A percentile compares a stretch with the other conserved stretches of the same genome.
phyloP scores from a whole-genome alignment of 257 asterid species.

The Solanum boliviense region DNA sequence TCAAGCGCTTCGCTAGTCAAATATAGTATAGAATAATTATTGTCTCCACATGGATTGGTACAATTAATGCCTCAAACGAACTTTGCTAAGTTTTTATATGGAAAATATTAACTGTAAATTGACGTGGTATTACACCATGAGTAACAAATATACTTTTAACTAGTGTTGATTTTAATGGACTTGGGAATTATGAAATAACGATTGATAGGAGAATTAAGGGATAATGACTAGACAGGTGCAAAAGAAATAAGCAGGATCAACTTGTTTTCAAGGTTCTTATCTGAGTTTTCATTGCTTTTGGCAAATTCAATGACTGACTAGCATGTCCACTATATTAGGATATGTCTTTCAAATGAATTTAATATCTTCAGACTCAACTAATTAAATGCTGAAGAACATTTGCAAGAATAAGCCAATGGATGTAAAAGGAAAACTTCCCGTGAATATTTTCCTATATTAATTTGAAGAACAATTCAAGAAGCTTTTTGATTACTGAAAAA shows the following conservation, averaged over 20 bases:
- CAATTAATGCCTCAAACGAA: background rate
- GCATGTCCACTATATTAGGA: background rate
- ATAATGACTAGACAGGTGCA: background rate
- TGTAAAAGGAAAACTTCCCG: background rate
- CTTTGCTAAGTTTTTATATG: background rate
- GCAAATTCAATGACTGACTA: background rate
- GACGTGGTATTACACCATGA: background rate
- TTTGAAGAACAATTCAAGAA: background rate
- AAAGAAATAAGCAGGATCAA: background rate
- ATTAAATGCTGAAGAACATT: background rate
- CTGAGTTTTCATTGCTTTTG: background rate
- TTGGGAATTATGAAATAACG: background rate
- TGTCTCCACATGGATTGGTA: background rate
- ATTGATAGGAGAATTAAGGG: background rate
- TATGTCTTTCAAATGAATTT: background rate
- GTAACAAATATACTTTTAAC: background rate
- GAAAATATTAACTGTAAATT: background rate
- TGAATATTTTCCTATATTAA: background rate
- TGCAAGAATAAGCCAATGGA: background rate
- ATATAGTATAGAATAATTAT: background rate
- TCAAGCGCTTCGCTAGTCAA: background rate
- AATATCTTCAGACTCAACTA: background rate
- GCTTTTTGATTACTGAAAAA: background rate
- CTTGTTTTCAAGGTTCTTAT: background rate
- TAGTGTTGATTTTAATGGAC: background rate